Evolutionary conservation across 1,139 yeast genomes (phyloP), one percentile per base, ranked within the genome.

Genomic region (Zygosaccharomyces sapae): DNA sequence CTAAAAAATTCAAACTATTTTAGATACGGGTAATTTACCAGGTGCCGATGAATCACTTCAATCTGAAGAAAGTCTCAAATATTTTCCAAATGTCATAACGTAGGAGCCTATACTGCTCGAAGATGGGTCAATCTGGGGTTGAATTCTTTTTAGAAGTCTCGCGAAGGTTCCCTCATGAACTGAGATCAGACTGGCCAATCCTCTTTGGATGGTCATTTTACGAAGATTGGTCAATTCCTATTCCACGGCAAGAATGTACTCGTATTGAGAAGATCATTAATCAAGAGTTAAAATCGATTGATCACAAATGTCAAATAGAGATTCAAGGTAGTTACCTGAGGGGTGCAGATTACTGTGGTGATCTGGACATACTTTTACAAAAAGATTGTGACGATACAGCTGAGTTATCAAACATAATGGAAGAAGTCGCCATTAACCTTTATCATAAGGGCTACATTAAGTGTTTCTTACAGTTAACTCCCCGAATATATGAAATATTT

Each of bases 321-420:
- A 65, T 76, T 33, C 76, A 76, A 72, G 87, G 87, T 1, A 78
- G 83, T 25, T 81, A 74, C 56, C 66, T 78, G 30, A 70, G 86
- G 20, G 83, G 81, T 1, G 61, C 68, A 8, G 49, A 55, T 1
- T 61, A 56, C 3, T 76, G 80, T 54, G 85, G 85, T 4, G 87
- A 81, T 57, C 72, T 81, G 41, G 87, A 81, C 60, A 67, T 80
- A 38, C 63, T 54, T 81, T n/a, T 76, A 77, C 35, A 73, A 36
- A 55, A 63, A 24, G 62, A 56, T n/a, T 62, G 69, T 20, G 66
- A 69, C 37, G 63, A 64, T 19, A 49, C 48, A n/a, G 18, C 44
- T 2, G 65, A 63, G 30, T 53, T 77, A 33, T 55, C 62, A 10
- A 51, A 47, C 1, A 53, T 66, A 8, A 57, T 73, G 40, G 63